Percentiles rank a stretch among this genome's conserved stretches.
Evolutionary conservation across 225 moss, liverwort and hornwort genomes (phyloP).

Genomic region (Takakia lepidozioides): DNA sequence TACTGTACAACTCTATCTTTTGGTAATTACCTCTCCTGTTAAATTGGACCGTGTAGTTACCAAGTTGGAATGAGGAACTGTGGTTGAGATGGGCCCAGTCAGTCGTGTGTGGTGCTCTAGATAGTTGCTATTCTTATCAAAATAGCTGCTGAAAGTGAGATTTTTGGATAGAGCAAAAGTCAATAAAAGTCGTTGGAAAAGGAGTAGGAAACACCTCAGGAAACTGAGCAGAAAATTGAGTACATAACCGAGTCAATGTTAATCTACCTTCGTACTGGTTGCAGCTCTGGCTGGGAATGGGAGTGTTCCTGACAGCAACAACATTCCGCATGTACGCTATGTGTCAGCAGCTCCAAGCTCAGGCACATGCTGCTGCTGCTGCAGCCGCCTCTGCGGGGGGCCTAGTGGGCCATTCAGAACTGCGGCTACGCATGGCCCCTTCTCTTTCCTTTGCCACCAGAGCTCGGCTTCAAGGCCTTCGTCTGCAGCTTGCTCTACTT

Average conservation of each 20-base stretch:
- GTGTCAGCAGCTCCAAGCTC: constrained; percentile 64
- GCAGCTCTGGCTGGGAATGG: constrained; percentile 62
- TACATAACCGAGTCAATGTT: neutral
- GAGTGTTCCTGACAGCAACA: constrained; percentile 54
- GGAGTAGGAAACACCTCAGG: too few relatives aligned
- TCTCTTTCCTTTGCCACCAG: constrained; percentile 39
- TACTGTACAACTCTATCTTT: too few relatives aligned
- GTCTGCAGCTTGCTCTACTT: constrained; percentile 58
- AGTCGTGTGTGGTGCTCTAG: too few relatives aligned
- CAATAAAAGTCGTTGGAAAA: too few relatives aligned
- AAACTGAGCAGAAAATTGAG: too few relatives aligned
- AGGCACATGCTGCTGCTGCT: constrained; percentile 49
- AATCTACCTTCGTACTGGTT: neutral
- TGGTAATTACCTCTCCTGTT: too few relatives aligned
- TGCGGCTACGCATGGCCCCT: constrained; percentile 54
- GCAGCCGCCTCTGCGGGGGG: constrained; percentile 31
- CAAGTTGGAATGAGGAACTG: too few relatives aligned
- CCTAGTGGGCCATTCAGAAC: constrained; percentile 43
- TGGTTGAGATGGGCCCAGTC: too few relatives aligned
- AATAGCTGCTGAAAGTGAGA: too few relatives aligned
- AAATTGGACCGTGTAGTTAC: too few relatives aligned
- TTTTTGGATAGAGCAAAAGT: too few relatives aligned
- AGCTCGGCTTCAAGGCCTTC: constrained; percentile 52
- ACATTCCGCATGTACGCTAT: constrained; percentile 45
- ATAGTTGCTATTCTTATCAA: too few relatives aligned